Evolutionary conservation across 2,329 filamentous ascomycete genomes (phyloP), one percentile per base, ranked within the genome.

Genomic region (Cladophialophora yegresii): DNA sequence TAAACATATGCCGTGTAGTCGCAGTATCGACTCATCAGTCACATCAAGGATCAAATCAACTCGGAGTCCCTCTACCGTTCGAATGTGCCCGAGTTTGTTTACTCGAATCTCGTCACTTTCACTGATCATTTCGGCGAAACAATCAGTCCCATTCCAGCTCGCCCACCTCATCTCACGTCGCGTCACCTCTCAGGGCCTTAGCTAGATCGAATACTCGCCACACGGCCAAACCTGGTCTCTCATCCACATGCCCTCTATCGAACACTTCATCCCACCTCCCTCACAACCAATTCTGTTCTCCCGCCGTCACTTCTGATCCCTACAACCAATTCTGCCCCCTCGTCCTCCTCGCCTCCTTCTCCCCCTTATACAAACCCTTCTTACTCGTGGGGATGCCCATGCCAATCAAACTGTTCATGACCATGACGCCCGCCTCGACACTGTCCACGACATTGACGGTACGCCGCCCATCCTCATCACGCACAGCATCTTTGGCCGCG

Each of bases 391-490:
- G 69, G 4, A 69, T 69, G 1, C 71, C 72, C 68, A 73, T 73
- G 45, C 63, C 66, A 23, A 74, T 64, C 13, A 74, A 58, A 13
- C 67, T 70, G 8, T 68, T 63, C 61, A 74, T 69, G 64, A 73
- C 69, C 62, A 73, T 70, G 16, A 74, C 74, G 72, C 69, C 79
- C 71, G 26, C 79, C 76, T 74, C 77, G 0, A 84, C 82, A 0
- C 82, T 81, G 73, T 84, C 82, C 28, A 84, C 75, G 7, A 84
- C 80, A 71, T 81, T 81, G 3, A 77, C 74, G 16, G 70, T 72
- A 33, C 75, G 71, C 33, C 81, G 55, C 0, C 68, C 68, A 54
- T 71, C 72, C 32, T 73, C 77, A 32, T 77, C 73, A 0, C 76
- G 76, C 0, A 84, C 82, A 0, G 77, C 80, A 30, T 79, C 73